Evolutionary conservation across 192 early-diverging fungal genomes (phyloP).

Genomic region (Chytriomyces sp.): DNA sequence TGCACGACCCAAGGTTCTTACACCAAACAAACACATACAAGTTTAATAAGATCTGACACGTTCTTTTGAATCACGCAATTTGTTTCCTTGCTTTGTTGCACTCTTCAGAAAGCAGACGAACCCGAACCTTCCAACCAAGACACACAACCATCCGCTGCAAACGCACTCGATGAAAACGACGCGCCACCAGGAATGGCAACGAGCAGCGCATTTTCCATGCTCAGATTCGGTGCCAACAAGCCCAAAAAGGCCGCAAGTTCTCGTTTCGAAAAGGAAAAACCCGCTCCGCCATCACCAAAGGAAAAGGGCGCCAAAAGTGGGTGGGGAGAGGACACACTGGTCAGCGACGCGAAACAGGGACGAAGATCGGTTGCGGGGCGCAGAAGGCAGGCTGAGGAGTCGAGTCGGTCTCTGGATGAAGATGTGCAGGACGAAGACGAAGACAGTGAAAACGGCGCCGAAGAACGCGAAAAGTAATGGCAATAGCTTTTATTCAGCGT

Average conservation of each 20-base stretch:
- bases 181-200: conserved; percentile 19
- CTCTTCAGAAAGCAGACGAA: not conserved
- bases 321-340: not conserved
- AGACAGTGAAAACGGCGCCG: conserved; percentile 15
- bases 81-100: not conserved
- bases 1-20: not conserved
- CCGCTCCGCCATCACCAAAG: not conserved
- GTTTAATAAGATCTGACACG: not conserved
- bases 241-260: not conserved
- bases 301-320: not conserved
- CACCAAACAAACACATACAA: not conserved
- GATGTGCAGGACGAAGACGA: conserved; percentile 2
- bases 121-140: not conserved
- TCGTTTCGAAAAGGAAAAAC: not conserved
- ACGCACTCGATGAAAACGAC: conserved; percentile 6
- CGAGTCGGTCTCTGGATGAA: not conserved
- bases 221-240: not conserved
- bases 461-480: not conserved
- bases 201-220: not conserved
- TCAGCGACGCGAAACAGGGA: not conserved
- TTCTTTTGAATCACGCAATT: not conserved
- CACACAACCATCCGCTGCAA: not conserved
- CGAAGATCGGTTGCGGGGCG: not conserved
- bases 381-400: not conserved
- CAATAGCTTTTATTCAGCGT: not conserved